These are phyloP conservation scores for Darksidea phi DNA, from an alignment of 495 filamentous ascomycete species.

Conservation along the genomic window DNA sequence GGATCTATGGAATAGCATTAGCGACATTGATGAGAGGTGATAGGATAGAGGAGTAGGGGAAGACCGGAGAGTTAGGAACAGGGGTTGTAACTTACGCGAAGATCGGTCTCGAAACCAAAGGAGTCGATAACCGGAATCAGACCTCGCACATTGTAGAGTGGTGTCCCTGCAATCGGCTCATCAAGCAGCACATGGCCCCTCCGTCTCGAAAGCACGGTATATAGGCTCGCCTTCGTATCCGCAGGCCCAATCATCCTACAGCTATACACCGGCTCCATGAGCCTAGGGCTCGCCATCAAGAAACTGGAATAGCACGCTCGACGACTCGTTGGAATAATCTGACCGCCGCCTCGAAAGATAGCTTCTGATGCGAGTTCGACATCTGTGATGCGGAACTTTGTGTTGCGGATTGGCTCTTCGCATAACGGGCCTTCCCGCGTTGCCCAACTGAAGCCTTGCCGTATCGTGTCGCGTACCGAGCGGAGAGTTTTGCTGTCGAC, in stretches of 20 bases:
- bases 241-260: constrained; percentile 91
- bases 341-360: constrained; percentile 91
- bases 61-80: neutral
- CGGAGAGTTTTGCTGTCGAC: constrained; percentile 89
- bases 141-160: constrained; percentile 83
- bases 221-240: constrained; percentile 81
- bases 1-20: constrained; percentile 52
- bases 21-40: neutral
- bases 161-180: constrained; percentile 90
- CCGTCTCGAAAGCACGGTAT: constrained; percentile 85
- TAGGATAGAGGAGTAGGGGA: neutral
- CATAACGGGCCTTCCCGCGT: constrained; percentile 92
- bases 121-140: constrained; percentile 93
- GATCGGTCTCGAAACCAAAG: constrained; percentile 96
- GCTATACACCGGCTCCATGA: constrained; percentile 94
- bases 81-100: constrained; percentile 51
- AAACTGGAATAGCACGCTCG: constrained; percentile 92
- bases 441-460: constrained; percentile 95
- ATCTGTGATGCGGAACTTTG: constrained; percentile 92
- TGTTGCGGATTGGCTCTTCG: constrained; percentile 98
- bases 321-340: constrained; percentile 93
- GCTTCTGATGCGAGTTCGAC: constrained; percentile 81
- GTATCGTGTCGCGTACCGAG: constrained; percentile 83
- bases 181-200: constrained; percentile 91
- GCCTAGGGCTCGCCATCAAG: constrained; percentile 89